phyloP scores from a whole-genome alignment of 768 basidiomycete species.

The Cubamyces lactineus region DNA sequence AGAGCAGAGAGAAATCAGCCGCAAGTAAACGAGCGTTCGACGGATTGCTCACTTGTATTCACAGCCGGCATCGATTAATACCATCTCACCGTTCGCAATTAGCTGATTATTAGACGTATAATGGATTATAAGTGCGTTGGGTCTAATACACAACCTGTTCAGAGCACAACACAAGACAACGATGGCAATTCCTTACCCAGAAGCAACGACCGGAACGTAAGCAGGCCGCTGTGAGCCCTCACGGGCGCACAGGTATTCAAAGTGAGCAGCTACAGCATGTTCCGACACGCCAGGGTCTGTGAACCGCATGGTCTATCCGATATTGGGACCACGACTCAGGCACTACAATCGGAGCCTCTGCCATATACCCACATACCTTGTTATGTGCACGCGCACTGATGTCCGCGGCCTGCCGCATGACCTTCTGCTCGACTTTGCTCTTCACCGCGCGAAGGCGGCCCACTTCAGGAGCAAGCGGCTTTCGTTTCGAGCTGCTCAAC shows the following conservation, averaged over 20 bases:
- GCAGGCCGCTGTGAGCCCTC: conserved; percentile 84
- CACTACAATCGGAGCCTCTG: not conserved
- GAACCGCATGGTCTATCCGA: conserved; percentile 80
- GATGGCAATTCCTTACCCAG: conserved; percentile 60
- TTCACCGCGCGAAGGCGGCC: conserved; percentile 78
- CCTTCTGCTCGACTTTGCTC: conserved; percentile 69
- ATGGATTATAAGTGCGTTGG: conserved; percentile 90
- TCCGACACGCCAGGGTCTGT: conserved; percentile 60
- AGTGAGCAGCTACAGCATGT: conserved; percentile 72
- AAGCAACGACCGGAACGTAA: conserved; percentile 98
- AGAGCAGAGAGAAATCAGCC: conserved; percentile 12
- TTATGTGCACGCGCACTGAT: conserved; percentile 87
- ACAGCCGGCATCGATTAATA: conserved; percentile 91
- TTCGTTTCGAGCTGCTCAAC: conserved; percentile 49
- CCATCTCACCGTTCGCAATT: conserved; percentile 68
- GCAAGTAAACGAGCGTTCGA: not conserved
- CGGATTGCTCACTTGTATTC: conserved; percentile 74
- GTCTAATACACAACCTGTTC: conserved; percentile 42
- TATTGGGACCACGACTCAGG: not conserved
- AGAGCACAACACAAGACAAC: not conserved
- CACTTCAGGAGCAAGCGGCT: conserved; percentile 67
- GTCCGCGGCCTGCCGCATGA: conserved; percentile 86
- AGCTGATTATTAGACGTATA: conserved; percentile 91
- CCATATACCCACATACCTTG: conserved; percentile 71
- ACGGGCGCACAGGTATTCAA: conserved; percentile 84